Evolutionary conservation across 2,329 filamentous ascomycete genomes (phyloP).

Genomic region (Colletotrichum agaves): DNA sequence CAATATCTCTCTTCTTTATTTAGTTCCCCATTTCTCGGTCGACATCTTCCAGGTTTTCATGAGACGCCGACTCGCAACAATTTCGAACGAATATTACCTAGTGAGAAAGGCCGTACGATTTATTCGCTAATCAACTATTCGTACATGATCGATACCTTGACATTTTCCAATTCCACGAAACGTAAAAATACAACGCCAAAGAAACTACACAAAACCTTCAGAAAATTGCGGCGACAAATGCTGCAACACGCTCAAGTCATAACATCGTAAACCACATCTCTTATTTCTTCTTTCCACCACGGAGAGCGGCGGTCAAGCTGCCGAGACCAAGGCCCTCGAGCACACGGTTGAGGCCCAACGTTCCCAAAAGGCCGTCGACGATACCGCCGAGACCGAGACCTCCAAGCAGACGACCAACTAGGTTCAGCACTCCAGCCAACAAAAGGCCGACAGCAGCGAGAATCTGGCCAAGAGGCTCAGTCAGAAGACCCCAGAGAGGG

Average conservation of each 20-base stretch:
- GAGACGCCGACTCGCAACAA: neutral
- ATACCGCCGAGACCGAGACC: conserved; percentile 85
- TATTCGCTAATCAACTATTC: conserved; percentile 26
- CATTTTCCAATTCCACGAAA: conserved; percentile 12
- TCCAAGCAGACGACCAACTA: conserved; percentile 83
- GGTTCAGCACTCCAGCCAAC: conserved; percentile 82
- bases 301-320: conserved; percentile 52
- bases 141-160: conserved; percentile 15
- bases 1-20: neutral
- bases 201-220: neutral
- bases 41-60: no score
- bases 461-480: conserved; percentile 92
- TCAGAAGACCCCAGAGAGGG: conserved; percentile 84
- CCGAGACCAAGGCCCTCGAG: conserved; percentile 78
- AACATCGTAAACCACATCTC: neutral
- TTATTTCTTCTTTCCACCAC: conserved; percentile 45
- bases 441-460: conserved; percentile 87
- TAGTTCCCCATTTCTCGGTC: no score
- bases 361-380: conserved; percentile 81
- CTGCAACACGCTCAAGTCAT: neutral
- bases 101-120: conserved; percentile 8
- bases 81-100: neutral
- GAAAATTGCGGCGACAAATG: neutral
- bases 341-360: conserved; percentile 79
- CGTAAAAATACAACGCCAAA: neutral